These are phyloP conservation scores for Fusarium algeriense DNA, from an alignment of 2,329 filamentous ascomycete species.

Conservation along the genomic window DNA sequence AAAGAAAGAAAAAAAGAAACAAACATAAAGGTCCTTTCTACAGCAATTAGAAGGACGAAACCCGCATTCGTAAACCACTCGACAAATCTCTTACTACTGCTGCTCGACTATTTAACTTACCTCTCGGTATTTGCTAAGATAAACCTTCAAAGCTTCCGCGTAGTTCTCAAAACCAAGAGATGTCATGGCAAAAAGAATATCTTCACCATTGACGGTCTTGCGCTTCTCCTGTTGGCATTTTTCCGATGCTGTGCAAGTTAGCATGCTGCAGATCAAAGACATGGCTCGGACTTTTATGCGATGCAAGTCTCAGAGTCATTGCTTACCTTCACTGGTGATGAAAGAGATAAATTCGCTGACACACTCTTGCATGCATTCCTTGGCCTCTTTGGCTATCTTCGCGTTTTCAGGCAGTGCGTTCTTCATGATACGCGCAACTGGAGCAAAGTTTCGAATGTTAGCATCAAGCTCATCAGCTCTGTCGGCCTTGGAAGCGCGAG, in stretches of 20 bases:
- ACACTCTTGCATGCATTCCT: constrained; percentile 99
- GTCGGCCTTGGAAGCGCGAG: constrained; percentile 61
- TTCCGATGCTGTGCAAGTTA: constrained; percentile 79
- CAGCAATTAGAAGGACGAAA: background rate
- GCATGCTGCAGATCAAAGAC: constrained; percentile 37
- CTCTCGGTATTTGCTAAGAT: constrained; percentile 96
- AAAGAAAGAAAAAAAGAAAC: too few species aligned
- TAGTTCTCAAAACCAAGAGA: constrained; percentile 99
- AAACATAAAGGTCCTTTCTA: background rate
- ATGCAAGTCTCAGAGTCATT: constrained; percentile 18
- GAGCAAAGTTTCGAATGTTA: constrained; percentile 94
- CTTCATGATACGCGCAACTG: constrained; percentile 99
- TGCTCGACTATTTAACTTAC: constrained; percentile 67
- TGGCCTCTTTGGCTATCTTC: constrained; percentile 98
- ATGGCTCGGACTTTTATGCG: constrained; percentile 25
- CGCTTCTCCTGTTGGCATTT: constrained; percentile 99
- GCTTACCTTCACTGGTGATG: constrained; percentile 97
- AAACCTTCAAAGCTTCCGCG: constrained; percentile 96
- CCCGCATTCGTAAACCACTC: background rate
- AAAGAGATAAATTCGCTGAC: constrained; percentile 99
- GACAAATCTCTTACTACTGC: background rate
- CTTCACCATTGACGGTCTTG: constrained; percentile 98
- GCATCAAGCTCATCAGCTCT: constrained; percentile 75
- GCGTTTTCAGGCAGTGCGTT: constrained; percentile 96
- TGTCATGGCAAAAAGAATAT: constrained; percentile 99